Evolutionary conservation across 345 rosid genomes (phyloP).

Genomic region (Orychophragmus violaceus): DNA sequence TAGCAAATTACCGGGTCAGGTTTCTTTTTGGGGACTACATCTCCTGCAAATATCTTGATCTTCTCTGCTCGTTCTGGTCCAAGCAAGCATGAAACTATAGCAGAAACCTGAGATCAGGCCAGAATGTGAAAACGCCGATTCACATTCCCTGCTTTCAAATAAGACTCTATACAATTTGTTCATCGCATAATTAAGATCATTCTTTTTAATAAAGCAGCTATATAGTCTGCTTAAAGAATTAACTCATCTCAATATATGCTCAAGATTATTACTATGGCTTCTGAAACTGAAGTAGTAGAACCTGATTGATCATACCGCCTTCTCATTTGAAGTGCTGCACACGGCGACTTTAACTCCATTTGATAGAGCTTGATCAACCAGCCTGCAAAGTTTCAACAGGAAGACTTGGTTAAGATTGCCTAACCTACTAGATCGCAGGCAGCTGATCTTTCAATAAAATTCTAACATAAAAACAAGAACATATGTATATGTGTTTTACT

Average conservation of each 20-base stretch:
- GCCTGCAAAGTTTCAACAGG: conserved; percentile 37
- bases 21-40: conserved; percentile 83
- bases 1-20: conserved; percentile 66
- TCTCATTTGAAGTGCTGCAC: conserved; percentile 95
- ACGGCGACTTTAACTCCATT: conserved; percentile 86
- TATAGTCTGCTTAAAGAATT: neutral
- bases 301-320: conserved; percentile 89
- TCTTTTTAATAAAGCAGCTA: neutral
- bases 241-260: neutral
- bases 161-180: too few species aligned
- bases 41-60: conserved; percentile 93
- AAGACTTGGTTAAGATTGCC: neutral
- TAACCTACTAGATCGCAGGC: neutral
- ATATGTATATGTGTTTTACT: neutral
- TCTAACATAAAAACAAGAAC: neutral
- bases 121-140: neutral
- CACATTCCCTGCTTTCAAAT: too few species aligned
- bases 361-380: conserved; percentile 81
- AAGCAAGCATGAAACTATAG: conserved; percentile 82
- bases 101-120: conserved; percentile 59
- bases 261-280: neutral
- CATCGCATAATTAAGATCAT: too few species aligned
- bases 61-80: conserved; percentile 82
- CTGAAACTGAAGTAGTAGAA: conserved; percentile 37
- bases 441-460: neutral